Evolutionary conservation across 805 yeast species (phyloP).

Genomic region (Yarrowia porcina): DNA sequence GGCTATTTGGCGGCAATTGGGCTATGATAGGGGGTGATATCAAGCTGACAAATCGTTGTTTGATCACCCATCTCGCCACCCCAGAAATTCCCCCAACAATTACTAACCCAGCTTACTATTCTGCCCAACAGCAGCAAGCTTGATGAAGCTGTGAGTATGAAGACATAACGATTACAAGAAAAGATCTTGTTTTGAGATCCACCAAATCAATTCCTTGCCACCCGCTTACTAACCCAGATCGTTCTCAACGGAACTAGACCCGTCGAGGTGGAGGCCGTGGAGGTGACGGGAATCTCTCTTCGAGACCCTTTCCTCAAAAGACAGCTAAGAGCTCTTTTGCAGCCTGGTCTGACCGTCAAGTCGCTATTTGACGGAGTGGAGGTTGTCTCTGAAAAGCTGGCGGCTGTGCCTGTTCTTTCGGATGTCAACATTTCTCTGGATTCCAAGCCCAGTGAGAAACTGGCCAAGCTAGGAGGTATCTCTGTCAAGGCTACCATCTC

Average conservation of each 20-base stretch:
- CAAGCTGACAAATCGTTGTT: background rate
- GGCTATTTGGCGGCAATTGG: background rate
- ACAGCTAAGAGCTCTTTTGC: conserved; percentile 17
- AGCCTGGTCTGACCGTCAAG: conserved; percentile 23
- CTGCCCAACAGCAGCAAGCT: conserved; percentile 25
- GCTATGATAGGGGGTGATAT: background rate
- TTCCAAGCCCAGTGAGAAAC: conserved; percentile 10
- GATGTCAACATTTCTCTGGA: conserved; percentile 19
- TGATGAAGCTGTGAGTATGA: conserved; percentile 22
- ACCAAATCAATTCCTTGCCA: too few relatives aligned
- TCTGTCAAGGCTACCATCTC: conserved; percentile 13
- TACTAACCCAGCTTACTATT: conserved; percentile 23
- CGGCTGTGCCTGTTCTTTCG: conserved; percentile 15
- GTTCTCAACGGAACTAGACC: conserved; percentile 20
- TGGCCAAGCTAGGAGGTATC: conserved; percentile 23
- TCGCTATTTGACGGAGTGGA: conserved; percentile 21
- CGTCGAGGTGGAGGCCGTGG: conserved; percentile 24
- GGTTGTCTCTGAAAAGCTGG: conserved; percentile 7
- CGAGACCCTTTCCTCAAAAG: conserved; percentile 22
- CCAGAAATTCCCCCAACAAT: background rate
- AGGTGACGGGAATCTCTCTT: conserved; percentile 16
- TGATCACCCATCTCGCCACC: background rate
- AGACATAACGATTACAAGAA: too few relatives aligned
- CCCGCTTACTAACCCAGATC: conserved; percentile 9
- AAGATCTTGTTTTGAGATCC: too few relatives aligned